A percentile compares a stretch with the other conserved stretches of the same genome.
These are phyloP conservation scores for Phytophthora meadii DNA, from an alignment of 352 stramenopile species.

Conservation along the genomic window DNA sequence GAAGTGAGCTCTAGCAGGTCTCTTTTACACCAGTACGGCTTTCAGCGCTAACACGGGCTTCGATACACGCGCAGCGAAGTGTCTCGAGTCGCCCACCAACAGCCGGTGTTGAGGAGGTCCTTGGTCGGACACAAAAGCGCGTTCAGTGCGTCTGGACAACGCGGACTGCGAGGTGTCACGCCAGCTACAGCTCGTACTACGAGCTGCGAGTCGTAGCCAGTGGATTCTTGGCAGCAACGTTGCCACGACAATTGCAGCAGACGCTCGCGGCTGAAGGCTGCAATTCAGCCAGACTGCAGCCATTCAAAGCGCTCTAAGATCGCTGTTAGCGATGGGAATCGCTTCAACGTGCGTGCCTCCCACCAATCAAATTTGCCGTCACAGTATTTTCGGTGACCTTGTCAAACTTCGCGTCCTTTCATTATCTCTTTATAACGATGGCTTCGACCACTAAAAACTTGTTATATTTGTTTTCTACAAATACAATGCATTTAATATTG, in stretches of 20 bases:
- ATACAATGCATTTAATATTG: neutral
- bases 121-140: constrained; percentile 10
- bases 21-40: neutral
- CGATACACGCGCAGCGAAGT: too few species aligned
- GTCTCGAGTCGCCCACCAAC: constrained; percentile 1
- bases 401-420: neutral
- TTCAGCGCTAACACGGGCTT: neutral
- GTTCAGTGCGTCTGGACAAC: neutral
- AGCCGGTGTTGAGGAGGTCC: constrained; percentile 3
- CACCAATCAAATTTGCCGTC: constrained; percentile 12
- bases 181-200: too few species aligned
- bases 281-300: constrained; percentile 2
- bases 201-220: constrained; percentile 11
- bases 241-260: neutral
- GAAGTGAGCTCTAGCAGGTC: neutral
- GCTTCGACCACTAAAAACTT: neutral
- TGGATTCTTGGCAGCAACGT: constrained; percentile 1
- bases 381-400: neutral
- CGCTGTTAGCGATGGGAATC: constrained; percentile 4
- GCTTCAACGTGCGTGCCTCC: constrained; percentile 19
- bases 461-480: neutral
- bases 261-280: neutral
- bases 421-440: constrained; percentile 4
- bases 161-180: too few species aligned
- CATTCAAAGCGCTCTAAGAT: constrained; percentile 13